phyloP scores from a whole-genome alignment of 306 rosid genomes.

The Castanea sativa region DNA sequence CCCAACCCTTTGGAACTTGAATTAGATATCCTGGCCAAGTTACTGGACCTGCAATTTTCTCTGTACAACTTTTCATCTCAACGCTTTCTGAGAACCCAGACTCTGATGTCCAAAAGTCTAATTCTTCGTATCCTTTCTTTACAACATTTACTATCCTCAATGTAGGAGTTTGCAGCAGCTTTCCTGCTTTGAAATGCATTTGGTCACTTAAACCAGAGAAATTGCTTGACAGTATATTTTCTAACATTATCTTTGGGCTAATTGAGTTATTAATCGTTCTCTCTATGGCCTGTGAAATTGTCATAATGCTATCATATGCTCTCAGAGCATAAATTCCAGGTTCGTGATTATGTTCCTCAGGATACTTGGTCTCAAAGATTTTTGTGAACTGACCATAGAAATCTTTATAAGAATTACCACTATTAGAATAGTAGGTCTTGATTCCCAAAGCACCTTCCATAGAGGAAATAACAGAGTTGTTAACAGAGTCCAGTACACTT shows the following conservation, averaged over 20 bases:
- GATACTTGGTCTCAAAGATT: slow-evolving; percentile 28
- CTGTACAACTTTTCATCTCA: slow-evolving; percentile 2
- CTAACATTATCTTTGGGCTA: slow-evolving; percentile 4
- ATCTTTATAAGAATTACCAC: slow-evolving; percentile 29
- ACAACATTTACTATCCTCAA: slow-evolving; percentile 52
- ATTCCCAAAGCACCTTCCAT: slow-evolving; percentile 74
- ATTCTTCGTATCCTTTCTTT: slow-evolving; percentile 37
- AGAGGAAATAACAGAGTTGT: slow-evolving; percentile 39
- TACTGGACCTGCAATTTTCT: slow-evolving; percentile 25
- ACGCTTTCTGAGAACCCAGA: slow-evolving; percentile 30
- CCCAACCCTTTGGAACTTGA: slow-evolving; percentile 64
- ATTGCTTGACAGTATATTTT: slow-evolving; percentile 27
- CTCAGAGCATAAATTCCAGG: slow-evolving; percentile 59
- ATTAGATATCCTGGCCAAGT: slow-evolving; percentile 58
- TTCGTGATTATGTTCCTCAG: slow-evolving; percentile 37
- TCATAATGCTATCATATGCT: slow-evolving; percentile 56
- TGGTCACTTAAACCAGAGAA: slow-evolving; percentile 54
- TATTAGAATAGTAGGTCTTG: slow-evolving; percentile 43
- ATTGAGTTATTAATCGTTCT: slow-evolving; percentile 21
- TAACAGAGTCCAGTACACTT: slow-evolving; percentile 42
- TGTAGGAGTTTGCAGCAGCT: slow-evolving; percentile 31
- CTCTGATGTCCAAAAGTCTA: slow-evolving; percentile 51
- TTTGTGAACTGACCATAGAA: slow-evolving; percentile 39
- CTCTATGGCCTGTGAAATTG: slow-evolving; percentile 45
- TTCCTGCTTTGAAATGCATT: slow-evolving; percentile 39